Conservation (phyloP, 83 land plant genomes). For the Picea abies region DNA sequence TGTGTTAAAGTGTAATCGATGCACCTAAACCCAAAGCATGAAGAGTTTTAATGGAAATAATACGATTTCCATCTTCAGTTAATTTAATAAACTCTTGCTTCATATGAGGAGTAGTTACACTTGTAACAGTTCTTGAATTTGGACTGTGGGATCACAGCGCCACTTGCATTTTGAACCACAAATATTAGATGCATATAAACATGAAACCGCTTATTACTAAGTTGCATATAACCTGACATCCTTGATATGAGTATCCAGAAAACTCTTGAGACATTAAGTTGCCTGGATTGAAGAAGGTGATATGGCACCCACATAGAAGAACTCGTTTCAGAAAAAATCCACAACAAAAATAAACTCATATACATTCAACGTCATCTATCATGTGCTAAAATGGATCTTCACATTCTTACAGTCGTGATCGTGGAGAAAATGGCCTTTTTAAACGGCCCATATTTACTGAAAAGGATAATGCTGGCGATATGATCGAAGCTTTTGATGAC, state of each 20-base stretch:
- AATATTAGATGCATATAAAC: not conserved
- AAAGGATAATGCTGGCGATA: slow-evolving; percentile 19
- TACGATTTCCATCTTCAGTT: not conserved
- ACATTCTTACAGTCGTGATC: slow-evolving; percentile 21
- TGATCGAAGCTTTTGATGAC: not conserved
- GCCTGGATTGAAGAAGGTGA: not conserved
- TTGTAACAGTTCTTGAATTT: not conserved
- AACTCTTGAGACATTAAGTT: not conserved
- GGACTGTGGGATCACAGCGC: not conserved
- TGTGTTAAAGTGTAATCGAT: not conserved
- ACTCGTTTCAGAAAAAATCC: not conserved
- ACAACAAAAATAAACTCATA: no score
- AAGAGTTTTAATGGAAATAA: not conserved
- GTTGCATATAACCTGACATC: not conserved
- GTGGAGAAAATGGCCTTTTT: slow-evolving; percentile 12
- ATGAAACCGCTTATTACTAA: not conserved
- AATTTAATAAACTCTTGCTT: not conserved
- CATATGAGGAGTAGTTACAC: not conserved
- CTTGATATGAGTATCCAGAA: not conserved
- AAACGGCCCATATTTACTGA: slow-evolving; percentile 10
- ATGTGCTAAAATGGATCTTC: no score
- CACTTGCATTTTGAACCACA: not conserved
- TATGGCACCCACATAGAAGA: not conserved
- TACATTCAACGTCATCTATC: no score
- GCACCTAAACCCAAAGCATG: not conserved